Percentiles rank a stretch among this genome's conserved stretches.
These are phyloP conservation scores for Erythrobasidium yunnanense DNA, from an alignment of 768 basidiomycete genomes.

Conservation along the genomic window DNA sequence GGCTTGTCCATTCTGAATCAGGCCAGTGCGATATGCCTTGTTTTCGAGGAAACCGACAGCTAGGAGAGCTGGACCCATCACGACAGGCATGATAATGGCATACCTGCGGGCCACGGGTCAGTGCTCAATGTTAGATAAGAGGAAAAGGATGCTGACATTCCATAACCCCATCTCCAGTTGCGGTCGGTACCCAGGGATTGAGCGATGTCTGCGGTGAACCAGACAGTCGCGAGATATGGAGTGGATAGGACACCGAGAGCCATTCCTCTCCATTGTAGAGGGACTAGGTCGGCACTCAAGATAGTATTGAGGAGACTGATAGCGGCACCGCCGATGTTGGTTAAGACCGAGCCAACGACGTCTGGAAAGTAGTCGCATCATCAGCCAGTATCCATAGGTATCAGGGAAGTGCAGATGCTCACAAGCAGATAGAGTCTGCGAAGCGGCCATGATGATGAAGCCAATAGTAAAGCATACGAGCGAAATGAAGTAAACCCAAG, in stretches of 20 bases:
- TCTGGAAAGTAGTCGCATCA: neutral
- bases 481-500: constrained; percentile 34
- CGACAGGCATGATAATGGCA: constrained; percentile 23
- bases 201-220: constrained; percentile 28
- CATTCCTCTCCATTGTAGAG: constrained; percentile 41
- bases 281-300: constrained; percentile 40
- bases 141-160: neutral
- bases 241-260: constrained; percentile 36
- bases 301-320: constrained; percentile 38
- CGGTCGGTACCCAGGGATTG: neutral
- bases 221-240: constrained; percentile 39
- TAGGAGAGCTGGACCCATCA: neutral
- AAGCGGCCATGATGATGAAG: constrained; percentile 39
- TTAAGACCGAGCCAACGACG: constrained; percentile 37
- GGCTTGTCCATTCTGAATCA: neutral
- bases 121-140: neutral
- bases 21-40: neutral
- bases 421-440: constrained; percentile 35
- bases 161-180: neutral
- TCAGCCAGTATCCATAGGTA: neutral
- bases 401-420: neutral
- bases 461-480: constrained; percentile 39
- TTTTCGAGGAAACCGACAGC: neutral
- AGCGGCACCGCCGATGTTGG: constrained; percentile 39
- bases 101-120: constrained; percentile 22